phyloP scores from a whole-genome alignment of 352 stramenopile genomes.

The Pythium oligandrum region DNA sequence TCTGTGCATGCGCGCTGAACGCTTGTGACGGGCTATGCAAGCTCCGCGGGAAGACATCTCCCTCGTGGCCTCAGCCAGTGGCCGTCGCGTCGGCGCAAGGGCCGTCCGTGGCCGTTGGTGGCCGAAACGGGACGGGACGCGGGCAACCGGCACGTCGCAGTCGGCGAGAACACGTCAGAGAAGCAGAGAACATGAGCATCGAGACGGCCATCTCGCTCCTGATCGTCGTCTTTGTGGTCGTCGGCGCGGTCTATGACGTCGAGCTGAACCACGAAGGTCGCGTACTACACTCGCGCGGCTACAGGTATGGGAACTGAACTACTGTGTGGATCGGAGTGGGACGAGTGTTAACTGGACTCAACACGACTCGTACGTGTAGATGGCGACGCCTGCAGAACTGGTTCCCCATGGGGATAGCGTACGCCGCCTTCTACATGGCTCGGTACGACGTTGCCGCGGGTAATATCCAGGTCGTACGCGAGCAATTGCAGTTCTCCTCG shows the following conservation, averaged over 20 bases:
- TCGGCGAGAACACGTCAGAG: too few relatives aligned
- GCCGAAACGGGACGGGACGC: too few relatives aligned
- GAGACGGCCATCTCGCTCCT: conserved; percentile 45
- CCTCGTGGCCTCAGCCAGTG: too few relatives aligned
- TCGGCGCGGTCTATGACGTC: conserved; percentile 55
- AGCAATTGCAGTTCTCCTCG: conserved; percentile 51
- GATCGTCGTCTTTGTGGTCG: conserved; percentile 50
- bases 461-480: conserved; percentile 54
- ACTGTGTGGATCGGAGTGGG: too few relatives aligned
- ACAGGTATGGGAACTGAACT: conserved; percentile 25
- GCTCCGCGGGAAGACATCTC: too few relatives aligned
- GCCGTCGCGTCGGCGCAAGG: too few relatives aligned
- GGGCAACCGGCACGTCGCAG: too few relatives aligned
- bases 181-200: conserved; percentile 24
- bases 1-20: too few relatives aligned
- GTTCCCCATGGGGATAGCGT: conserved; percentile 72
- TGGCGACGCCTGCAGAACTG: conserved; percentile 69
- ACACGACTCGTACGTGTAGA: conserved; percentile 7
- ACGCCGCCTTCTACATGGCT: conserved; percentile 78
- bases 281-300: conserved; percentile 46
- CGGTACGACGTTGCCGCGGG: conserved; percentile 68
- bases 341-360: too few relatives aligned
- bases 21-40: too few relatives aligned
- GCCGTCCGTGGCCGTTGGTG: too few relatives aligned
- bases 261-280: conserved; percentile 50